A percentile compares a stretch with the other conserved stretches of the same genome.
These are phyloP conservation scores for Hansenula lynferdii DNA, from an alignment of 1,139 yeast genomes.

Conservation along the genomic window DNA sequence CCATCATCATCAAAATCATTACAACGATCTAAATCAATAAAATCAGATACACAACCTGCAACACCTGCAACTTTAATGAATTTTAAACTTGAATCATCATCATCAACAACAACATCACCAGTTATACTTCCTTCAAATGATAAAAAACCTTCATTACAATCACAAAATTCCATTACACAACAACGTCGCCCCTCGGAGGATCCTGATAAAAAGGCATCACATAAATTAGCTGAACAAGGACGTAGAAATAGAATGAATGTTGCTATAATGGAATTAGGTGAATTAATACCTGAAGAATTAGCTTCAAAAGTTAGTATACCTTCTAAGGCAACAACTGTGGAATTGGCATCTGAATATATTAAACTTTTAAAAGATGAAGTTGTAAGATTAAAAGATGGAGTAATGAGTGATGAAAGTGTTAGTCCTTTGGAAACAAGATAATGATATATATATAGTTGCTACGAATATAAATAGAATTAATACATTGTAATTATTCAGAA, in stretches of 20 bases:
- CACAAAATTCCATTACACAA: slow-evolving; percentile 7
- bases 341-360: slow-evolving; percentile 48
- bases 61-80: slow-evolving; percentile 41
- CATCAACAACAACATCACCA: slow-evolving; percentile 15
- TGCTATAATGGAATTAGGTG: slow-evolving; percentile 73
- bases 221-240: slow-evolving; percentile 94
- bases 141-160: neutral
- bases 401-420: neutral
- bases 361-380: neutral
- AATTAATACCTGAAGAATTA: slow-evolving; percentile 59
- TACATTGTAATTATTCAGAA: too few relatives aligned
- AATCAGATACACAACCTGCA: slow-evolving; percentile 26
- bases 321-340: slow-evolving; percentile 92
- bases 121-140: slow-evolving; percentile 17
- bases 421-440: slow-evolving; percentile 1
- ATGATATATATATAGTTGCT: too few relatives aligned
- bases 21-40: neutral
- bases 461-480: too few relatives aligned
- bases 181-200: slow-evolving; percentile 12
- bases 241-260: slow-evolving; percentile 86
- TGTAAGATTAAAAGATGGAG: neutral
- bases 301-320: slow-evolving; percentile 59
- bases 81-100: slow-evolving; percentile 20
- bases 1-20: slow-evolving; percentile 13
- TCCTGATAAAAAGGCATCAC: slow-evolving; percentile 60